A percentile compares a stretch with the other conserved stretches of the same genome.
phyloP scores from a whole-genome alignment of 139 green algal species.

The Chloropicon primus region DNA sequence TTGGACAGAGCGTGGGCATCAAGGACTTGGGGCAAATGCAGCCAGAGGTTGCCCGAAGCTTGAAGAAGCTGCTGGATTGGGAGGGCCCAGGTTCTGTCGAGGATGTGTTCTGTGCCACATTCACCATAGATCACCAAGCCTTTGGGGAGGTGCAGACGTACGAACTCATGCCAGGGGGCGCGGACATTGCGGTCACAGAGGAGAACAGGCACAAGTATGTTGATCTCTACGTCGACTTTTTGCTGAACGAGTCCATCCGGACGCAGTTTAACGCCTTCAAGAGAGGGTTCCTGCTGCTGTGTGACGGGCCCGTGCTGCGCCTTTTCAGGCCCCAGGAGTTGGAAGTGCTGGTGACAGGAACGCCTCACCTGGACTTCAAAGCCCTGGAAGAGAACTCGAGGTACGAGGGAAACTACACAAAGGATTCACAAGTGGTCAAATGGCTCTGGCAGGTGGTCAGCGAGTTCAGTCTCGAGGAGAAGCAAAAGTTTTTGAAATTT shows the following conservation, averaged over 20 bases:
- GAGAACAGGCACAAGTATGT: constrained; percentile 77
- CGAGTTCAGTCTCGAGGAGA: constrained; percentile 34
- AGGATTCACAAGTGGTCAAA: constrained; percentile 7
- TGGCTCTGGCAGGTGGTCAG: constrained; percentile 72
- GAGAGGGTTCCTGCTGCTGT: constrained; percentile 70
- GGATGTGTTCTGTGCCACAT: constrained; percentile 71
- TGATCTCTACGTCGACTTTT: constrained; percentile 57
- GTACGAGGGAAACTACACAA: constrained; percentile 75
- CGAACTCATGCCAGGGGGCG: constrained; percentile 47
- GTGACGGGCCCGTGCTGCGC: constrained; percentile 61
- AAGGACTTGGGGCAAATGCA: constrained; percentile 78
- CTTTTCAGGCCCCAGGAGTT: constrained; percentile 79
- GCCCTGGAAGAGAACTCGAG: constrained; percentile 56
- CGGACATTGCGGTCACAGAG: constrained; percentile 58
- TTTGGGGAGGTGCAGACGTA: constrained; percentile 44
- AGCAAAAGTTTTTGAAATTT: constrained; percentile 79
- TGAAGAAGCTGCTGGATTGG: constrained; percentile 49
- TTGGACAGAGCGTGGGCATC: constrained; percentile 50
- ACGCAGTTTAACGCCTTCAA: constrained; percentile 72
- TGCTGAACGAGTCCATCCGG: constrained; percentile 47
- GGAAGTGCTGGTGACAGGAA: constrained; percentile 76
- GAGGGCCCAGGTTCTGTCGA: constrained; percentile 37
- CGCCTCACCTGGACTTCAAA: constrained; percentile 76
- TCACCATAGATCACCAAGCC: constrained; percentile 48
- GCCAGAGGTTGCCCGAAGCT: constrained; percentile 42